A percentile compares a stretch with the other conserved stretches of the same genome.
Evolutionary conservation across 352 stramenopile species (phyloP).

Genomic region (Globisporangium perplexum): DNA sequence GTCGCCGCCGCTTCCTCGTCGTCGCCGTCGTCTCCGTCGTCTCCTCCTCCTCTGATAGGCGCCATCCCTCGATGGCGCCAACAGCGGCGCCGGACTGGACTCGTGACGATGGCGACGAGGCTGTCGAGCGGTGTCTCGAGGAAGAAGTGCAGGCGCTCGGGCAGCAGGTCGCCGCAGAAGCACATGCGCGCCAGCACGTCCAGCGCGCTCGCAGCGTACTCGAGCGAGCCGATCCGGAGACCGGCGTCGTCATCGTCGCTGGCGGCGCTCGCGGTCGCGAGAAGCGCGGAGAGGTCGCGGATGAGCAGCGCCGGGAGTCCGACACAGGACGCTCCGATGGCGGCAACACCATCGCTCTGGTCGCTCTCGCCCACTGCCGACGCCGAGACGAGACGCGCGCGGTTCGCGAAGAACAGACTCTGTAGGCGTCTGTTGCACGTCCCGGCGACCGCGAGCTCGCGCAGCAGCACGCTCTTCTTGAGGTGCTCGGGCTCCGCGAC

Average conservation of each 20-base stretch:
- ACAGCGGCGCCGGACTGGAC: neutral
- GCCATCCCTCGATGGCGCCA: neutral
- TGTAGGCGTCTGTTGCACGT: conserved; percentile 26
- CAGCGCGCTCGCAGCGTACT: conserved; percentile 19
- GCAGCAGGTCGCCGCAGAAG: conserved; percentile 18
- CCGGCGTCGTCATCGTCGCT: conserved; percentile 11
- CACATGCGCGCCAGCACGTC: conserved; percentile 18
- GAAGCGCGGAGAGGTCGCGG: conserved; percentile 25
- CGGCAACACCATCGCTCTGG: no score
- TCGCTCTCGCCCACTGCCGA: conserved; percentile 5
- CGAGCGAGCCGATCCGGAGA: conserved; percentile 16
- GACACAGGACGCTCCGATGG: neutral
- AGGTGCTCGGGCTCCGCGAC: conserved; percentile 7
- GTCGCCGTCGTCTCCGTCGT: neutral
- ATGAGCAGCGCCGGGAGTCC: conserved; percentile 27
- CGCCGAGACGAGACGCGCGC: conserved; percentile 9
- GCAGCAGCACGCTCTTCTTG: conserved; percentile 25
- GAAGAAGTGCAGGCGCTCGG: conserved; percentile 21
- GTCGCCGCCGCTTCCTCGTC: conserved; percentile 3
- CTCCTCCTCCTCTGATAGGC: no score
- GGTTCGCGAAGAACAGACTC: conserved; percentile 49
- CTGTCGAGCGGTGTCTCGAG: conserved; percentile 8
- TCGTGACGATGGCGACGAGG: conserved; percentile 11
- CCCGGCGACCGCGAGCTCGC: conserved; percentile 39
- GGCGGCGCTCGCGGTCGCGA: neutral